Percentiles rank a stretch among this genome's conserved stretches.
Evolutionary conservation across 208 protist species (phyloP).

Genomic region (Angomonas ambiguus): DNA sequence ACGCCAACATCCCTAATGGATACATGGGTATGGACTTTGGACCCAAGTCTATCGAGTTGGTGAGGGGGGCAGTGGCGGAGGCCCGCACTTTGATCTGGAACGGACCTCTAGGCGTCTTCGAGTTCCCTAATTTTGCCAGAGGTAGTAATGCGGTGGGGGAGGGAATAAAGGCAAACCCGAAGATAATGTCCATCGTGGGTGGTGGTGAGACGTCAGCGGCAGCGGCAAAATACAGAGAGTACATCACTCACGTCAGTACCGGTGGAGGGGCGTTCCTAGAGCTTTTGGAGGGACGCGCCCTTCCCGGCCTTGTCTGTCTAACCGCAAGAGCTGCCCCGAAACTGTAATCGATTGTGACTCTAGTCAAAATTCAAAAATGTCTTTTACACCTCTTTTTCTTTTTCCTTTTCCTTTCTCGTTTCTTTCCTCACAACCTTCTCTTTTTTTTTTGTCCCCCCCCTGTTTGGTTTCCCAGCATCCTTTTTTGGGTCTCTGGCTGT

Average conservation of each 20-base stretch:
- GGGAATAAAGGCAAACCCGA: conserved; percentile 62
- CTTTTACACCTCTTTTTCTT: conserved; percentile 7
- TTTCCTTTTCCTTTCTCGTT: background rate
- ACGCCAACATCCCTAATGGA: conserved; percentile 68
- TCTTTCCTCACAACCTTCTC: background rate
- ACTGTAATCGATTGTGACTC: conserved; percentile 41
- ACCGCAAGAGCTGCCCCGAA: conserved; percentile 73
- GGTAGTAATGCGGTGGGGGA: conserved; percentile 84
- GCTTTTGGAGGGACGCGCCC: conserved; percentile 97
- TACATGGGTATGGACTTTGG: conserved; percentile 97
- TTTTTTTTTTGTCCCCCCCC: conserved; percentile 1
- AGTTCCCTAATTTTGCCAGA: conserved; percentile 93
- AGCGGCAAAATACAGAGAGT: conserved; percentile 76
- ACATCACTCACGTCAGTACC: conserved; percentile 98
- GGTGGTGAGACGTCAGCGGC: conserved; percentile 98
- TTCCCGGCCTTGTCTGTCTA: conserved; percentile 93
- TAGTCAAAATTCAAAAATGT: conserved; percentile 1
- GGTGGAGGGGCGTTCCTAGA: conserved; percentile 99
- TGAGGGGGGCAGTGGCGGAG: conserved; percentile 52
- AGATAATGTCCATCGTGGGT: conserved; percentile 92
- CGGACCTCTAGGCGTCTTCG: conserved; percentile 98
- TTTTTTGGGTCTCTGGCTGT: background rate
- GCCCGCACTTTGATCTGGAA: conserved; percentile 97
- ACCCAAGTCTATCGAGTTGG: conserved; percentile 86
- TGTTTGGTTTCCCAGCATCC: background rate